Conservation (phyloP, 176 grass and related monocot genomes). For the Hyparrhenia diplandra region DNA sequence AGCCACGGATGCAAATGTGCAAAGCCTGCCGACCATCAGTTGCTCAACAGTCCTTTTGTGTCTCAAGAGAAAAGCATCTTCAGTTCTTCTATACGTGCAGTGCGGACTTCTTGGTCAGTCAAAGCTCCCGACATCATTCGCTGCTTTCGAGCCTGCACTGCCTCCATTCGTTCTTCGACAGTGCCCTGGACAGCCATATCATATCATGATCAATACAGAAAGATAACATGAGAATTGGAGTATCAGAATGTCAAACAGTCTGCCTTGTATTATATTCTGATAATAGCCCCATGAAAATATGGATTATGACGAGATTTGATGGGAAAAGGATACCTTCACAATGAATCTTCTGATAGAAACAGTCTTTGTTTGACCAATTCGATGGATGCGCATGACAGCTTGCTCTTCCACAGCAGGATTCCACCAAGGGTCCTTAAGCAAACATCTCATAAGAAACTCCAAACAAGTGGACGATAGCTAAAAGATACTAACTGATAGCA, state of each 20-base stretch:
- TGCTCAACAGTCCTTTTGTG: not conserved
- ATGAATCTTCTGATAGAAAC: slow-evolving; percentile 93
- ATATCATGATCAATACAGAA: not conserved
- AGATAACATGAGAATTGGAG: not conserved
- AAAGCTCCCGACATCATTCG: slow-evolving; percentile 90
- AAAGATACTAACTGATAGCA: not conserved
- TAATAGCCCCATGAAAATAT: not conserved
- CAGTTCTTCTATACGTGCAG: slow-evolving; percentile 76
- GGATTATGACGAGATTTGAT: not conserved
- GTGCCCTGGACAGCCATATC: slow-evolving; percentile 43
- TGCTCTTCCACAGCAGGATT: slow-evolving; percentile 97
- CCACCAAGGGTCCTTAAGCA: slow-evolving; percentile 89
- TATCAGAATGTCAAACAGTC: not conserved
- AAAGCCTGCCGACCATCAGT: not conserved
- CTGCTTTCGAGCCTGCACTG: slow-evolving; percentile 67
- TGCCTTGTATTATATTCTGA: not conserved
- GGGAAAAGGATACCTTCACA: slow-evolving; percentile 48
- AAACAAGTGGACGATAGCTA: not conserved
- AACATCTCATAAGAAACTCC: not conserved
- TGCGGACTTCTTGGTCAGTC: slow-evolving; percentile 80
- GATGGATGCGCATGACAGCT: slow-evolving; percentile 91
- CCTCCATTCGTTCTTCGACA: slow-evolving; percentile 91
- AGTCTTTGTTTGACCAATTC: slow-evolving; percentile 78
- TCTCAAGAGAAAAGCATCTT: slow-evolving; percentile 83
- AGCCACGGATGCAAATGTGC: not conserved